Conservation (phyloP, 2,329 filamentous ascomycete genomes). For the Claviceps paspali region DNA sequence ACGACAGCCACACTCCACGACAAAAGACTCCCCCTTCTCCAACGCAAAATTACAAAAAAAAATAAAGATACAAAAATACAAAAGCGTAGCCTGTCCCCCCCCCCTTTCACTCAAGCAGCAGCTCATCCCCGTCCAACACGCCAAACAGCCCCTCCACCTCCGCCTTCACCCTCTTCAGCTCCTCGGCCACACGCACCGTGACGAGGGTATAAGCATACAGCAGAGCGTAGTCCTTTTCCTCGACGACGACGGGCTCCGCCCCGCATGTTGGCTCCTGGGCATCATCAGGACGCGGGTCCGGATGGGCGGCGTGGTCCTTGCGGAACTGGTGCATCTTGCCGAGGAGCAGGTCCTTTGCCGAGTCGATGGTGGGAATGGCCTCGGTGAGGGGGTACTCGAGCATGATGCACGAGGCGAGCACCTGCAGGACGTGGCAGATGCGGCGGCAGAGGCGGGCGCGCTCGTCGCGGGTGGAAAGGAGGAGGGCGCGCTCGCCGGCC, state of each 20-base stretch:
- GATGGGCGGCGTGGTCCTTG: constrained; percentile 52
- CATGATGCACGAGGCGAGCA: constrained; percentile 85
- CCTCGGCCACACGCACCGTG: constrained; percentile 50
- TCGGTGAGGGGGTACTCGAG: constrained; percentile 88
- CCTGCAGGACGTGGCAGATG: constrained; percentile 76
- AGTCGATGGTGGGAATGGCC: constrained; percentile 68
- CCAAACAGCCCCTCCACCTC: constrained; percentile 51
- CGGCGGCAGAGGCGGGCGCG: constrained; percentile 68
- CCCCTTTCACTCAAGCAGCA: constrained; percentile 37
- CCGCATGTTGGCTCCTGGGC: constrained; percentile 13
- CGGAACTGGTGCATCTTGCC: constrained; percentile 81
- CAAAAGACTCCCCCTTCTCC: no score
- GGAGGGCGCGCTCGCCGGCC: constrained; percentile 64
- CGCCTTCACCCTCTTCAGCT: constrained; percentile 42
- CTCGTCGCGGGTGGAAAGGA: constrained; percentile 67
- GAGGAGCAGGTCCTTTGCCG: constrained; percentile 66
- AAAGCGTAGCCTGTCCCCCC: no score
- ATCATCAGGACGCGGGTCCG: no score
- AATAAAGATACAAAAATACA: no score
- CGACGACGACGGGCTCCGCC: no score
- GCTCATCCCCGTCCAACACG: constrained; percentile 42
- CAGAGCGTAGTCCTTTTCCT: constrained; percentile 75
- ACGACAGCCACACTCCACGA: no score
- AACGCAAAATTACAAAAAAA: no score
- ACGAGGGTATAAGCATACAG: constrained; percentile 78